Percentiles rank a stretch among this genome's conserved stretches.
These are phyloP conservation scores for Xerocomus amazonicus DNA, from an alignment of 1,284 basidiomycete genomes.

Conservation along the genomic window DNA sequence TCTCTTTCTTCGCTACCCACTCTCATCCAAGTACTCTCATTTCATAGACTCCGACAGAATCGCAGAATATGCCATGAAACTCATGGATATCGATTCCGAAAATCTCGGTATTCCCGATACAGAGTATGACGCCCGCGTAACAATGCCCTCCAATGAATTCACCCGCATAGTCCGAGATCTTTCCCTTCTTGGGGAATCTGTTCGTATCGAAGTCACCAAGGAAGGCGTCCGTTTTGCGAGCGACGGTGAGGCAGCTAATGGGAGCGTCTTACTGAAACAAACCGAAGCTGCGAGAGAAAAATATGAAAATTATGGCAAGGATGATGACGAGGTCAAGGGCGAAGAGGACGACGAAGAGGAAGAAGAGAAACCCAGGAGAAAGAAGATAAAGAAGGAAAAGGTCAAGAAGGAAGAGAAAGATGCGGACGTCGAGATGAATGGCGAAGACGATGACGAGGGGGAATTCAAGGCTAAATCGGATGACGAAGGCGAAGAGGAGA, in stretches of 20 bases:
- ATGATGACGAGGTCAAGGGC: conserved; percentile 48
- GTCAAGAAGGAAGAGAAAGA: conserved; percentile 45
- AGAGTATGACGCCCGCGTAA: conserved; percentile 92
- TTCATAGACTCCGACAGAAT: conserved; percentile 84
- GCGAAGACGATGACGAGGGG: conserved; percentile 39
- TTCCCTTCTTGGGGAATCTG: conserved; percentile 88
- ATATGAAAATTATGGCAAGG: conserved; percentile 46
- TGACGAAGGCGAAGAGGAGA: conserved; percentile 52
- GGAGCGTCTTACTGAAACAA: conserved; percentile 84
- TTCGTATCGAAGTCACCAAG: conserved; percentile 94
- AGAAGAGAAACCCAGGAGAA: conserved; percentile 39
- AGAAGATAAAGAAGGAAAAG: conserved; percentile 47
- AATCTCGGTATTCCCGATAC: conserved; percentile 98
- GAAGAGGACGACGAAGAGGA: conserved; percentile 38
- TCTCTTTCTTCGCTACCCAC: no score
- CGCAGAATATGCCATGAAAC: conserved; percentile 98
- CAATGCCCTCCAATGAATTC: conserved; percentile 87
- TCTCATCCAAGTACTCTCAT: not conserved
- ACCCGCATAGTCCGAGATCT: conserved; percentile 92
- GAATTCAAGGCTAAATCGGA: conserved; percentile 46
- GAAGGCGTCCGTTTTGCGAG: conserved; percentile 94
- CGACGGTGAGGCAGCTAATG: conserved; percentile 95
- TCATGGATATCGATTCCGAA: conserved; percentile 99
- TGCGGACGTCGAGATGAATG: conserved; percentile 40
- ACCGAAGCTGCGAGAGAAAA: conserved; percentile 42